Conservation (phyloP, 2,329 filamentous ascomycete genomes). For the Fonsecaea monophora region DNA sequence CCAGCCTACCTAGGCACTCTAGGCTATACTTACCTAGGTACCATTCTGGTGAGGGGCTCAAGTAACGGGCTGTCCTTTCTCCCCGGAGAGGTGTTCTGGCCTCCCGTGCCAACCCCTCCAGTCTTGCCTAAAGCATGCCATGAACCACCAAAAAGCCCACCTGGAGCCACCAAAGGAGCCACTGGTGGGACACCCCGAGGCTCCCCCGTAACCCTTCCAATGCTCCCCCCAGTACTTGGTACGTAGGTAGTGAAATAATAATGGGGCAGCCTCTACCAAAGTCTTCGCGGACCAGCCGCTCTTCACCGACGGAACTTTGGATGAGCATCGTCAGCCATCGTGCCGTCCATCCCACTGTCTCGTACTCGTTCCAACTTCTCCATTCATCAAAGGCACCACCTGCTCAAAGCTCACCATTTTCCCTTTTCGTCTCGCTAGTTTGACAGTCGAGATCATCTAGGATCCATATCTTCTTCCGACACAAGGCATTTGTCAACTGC, state of each 20-base stretch:
- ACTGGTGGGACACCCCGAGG: not conserved
- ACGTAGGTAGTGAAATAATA: not conserved
- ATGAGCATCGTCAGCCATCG: conserved; percentile 2
- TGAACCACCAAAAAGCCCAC: not conserved
- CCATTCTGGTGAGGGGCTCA: not conserved
- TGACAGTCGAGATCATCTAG: conserved; percentile 8
- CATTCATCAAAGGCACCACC: conserved; percentile 12
- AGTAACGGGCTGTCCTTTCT: conserved; percentile 3
- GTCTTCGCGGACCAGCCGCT: conserved; percentile 11
- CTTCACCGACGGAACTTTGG: conserved; percentile 20
- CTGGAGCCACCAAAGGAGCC: not conserved
- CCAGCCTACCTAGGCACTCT: not conserved
- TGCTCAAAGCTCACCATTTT: conserved; percentile 11
- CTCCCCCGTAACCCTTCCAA: not conserved
- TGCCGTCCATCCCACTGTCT: not conserved
- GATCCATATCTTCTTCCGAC: conserved; percentile 6
- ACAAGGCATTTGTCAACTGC: not conserved
- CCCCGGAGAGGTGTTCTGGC: not conserved
- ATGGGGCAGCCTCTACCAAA: conserved; percentile 1
- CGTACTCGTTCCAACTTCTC: conserved; percentile 14
- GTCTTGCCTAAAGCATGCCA: not conserved
- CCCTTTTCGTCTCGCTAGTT: conserved; percentile 15
- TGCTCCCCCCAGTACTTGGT: too few species aligned
- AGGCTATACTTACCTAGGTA: not conserved
- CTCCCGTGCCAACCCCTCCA: not conserved